A percentile compares a stretch with the other conserved stretches of the same genome.
These are phyloP conservation scores for Vitis labrusca DNA, from an alignment of 164 flowering plant genomes.

Conservation along the genomic window DNA sequence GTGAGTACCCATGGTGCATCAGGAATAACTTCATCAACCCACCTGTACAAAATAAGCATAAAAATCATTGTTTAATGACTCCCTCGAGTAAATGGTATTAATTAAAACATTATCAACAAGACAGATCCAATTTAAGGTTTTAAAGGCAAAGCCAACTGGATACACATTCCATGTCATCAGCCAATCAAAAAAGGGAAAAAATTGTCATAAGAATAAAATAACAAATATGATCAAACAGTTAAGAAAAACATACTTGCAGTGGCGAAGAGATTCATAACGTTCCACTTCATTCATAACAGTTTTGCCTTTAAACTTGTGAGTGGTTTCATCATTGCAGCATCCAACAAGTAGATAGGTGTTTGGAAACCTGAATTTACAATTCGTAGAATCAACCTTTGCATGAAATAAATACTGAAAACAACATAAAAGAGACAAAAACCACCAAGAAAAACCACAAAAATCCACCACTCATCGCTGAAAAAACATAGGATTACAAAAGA, in stretches of 20 bases:
- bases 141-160: no score
- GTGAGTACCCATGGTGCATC: conserved; percentile 96
- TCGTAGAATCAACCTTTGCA: not conserved
- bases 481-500: no score
- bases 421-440: not conserved
- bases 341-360: conserved; percentile 88
- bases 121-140: no score
- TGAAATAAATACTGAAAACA: not conserved
- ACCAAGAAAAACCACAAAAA: not conserved
- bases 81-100: no score
- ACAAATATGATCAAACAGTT: not conserved
- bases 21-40: conserved; percentile 99
- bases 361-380: conserved; percentile 57
- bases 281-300: conserved; percentile 87
- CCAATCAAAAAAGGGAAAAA: no score
- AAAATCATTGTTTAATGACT: not conserved
- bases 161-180: no score
- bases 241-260: conserved; percentile 66
- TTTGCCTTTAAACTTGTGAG: conserved; percentile 86
- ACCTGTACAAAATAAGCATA: conserved; percentile 41
- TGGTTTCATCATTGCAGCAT: conserved; percentile 84
- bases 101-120: no score
- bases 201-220: not conserved
- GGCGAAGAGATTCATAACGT: conserved; percentile 93
- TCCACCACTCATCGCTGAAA: no score